These are phyloP conservation scores for Colletotrichum sp. DNA, from an alignment of 2,329 filamentous ascomycete genomes.

Conservation along the genomic window DNA sequence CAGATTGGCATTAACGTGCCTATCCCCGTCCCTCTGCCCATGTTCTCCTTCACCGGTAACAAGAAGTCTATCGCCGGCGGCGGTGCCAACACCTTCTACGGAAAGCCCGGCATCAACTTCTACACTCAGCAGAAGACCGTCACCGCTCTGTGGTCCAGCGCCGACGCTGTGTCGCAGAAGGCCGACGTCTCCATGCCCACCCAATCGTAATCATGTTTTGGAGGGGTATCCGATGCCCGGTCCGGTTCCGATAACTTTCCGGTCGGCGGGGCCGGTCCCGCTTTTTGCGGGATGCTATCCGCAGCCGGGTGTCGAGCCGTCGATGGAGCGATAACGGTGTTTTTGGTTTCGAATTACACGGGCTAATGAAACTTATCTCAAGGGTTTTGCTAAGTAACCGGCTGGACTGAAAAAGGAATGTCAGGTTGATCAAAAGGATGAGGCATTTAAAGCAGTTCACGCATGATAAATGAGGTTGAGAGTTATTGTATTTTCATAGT, in stretches of 20 bases:
- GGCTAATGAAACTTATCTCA: background rate
- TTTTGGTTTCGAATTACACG: background rate
- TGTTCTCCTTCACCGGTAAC: constrained; percentile 77
- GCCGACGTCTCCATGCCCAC: constrained; percentile 88
- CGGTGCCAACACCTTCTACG: constrained; percentile 94
- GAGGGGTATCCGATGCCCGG: background rate
- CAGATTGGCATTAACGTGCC: constrained; percentile 88
- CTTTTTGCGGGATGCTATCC: background rate
- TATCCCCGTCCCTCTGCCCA: constrained; percentile 74
- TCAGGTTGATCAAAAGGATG: background rate
- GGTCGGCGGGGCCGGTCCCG: background rate
- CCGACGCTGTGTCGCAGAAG: constrained; percentile 85
- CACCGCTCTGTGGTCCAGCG: constrained; percentile 85
- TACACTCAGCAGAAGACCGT: constrained; percentile 99
- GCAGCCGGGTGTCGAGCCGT: background rate
- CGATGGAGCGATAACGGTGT: background rate
- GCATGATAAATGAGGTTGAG: background rate
- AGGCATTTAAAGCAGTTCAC: background rate
- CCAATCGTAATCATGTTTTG: constrained; percentile 33
- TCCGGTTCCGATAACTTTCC: background rate
- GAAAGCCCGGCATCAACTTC: constrained; percentile 88
- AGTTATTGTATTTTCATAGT: background rate
- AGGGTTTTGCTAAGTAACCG: background rate
- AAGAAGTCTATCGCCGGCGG: constrained; percentile 94
- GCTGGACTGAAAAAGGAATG: background rate